These are phyloP conservation scores for Lasiodiplodia theobromae DNA, from an alignment of 2,329 filamentous ascomycete genomes.

Conservation along the genomic window DNA sequence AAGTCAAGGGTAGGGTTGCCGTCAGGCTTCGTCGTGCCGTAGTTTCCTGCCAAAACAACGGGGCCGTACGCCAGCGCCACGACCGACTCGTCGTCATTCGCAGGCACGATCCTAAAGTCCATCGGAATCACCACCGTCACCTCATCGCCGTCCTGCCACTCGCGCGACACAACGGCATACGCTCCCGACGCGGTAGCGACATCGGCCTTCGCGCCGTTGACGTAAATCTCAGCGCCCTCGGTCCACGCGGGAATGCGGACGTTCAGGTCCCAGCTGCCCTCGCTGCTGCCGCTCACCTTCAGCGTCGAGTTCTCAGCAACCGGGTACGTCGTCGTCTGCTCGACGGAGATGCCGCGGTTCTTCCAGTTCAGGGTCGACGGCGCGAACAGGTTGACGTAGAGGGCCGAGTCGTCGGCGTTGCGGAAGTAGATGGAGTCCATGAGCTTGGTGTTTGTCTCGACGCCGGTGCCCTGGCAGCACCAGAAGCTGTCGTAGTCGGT, in stretches of 20 bases:
- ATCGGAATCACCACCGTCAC: constrained; percentile 57
- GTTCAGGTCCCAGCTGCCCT: constrained; percentile 43
- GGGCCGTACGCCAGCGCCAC: constrained; percentile 59
- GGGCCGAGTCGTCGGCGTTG: constrained; percentile 39
- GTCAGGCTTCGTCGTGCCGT: constrained; percentile 42
- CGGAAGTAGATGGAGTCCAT: constrained; percentile 62
- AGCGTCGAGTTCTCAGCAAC: constrained; percentile 51
- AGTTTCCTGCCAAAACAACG: constrained; percentile 55
- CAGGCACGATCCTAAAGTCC: constrained; percentile 51
- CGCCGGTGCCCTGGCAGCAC: constrained; percentile 61
- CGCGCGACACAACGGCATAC: constrained; percentile 51
- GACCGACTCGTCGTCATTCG: constrained; percentile 56
- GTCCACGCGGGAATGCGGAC: constrained; percentile 61
- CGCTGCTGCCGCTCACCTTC: constrained; percentile 43
- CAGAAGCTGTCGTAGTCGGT: constrained; percentile 62
- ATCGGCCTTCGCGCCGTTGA: constrained; percentile 50
- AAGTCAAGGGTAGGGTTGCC: constrained; percentile 34
- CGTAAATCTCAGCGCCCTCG: constrained; percentile 45
- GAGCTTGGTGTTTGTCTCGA: constrained; percentile 63
- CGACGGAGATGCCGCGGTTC: constrained; percentile 49
- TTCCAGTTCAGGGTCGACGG: constrained; percentile 57
- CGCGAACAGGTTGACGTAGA: constrained; percentile 61
- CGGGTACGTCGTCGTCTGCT: constrained; percentile 55
- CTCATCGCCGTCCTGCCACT: constrained; percentile 54
- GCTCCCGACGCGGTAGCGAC: constrained; percentile 45